Evolutionary conservation across 1,284 basidiomycete species (phyloP).

Genomic region (Irpex rosettiformis): DNA sequence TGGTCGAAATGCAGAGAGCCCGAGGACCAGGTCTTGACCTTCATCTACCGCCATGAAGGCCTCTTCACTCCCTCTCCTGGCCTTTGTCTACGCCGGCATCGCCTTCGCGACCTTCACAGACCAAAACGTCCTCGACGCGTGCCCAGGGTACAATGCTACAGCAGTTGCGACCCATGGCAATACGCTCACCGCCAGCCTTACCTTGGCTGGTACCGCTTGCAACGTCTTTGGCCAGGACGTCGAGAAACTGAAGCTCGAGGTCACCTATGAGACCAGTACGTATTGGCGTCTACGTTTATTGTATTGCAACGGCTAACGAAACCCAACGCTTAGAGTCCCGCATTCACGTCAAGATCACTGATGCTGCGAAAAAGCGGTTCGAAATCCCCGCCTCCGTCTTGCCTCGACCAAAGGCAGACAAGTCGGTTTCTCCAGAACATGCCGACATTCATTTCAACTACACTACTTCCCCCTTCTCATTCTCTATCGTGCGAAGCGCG

Average conservation of each 20-base stretch:
- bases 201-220: constrained; percentile 53
- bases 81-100: not conserved
- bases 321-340: constrained; percentile 41
- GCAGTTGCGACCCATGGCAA: constrained; percentile 34
- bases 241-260: constrained; percentile 44
- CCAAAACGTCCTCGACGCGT: constrained; percentile 40
- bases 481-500: constrained; percentile 57
- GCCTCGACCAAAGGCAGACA: constrained; percentile 46
- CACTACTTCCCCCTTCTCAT: constrained; percentile 64
- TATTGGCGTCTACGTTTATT: constrained; percentile 19
- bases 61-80: not conserved
- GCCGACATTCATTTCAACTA: constrained; percentile 64
- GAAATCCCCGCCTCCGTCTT: constrained; percentile 68
- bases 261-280: constrained; percentile 59
- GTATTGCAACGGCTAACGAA: not conserved
- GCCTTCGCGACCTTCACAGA: constrained; percentile 25
- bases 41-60: constrained; percentile 2
- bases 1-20: not conserved
- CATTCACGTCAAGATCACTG: constrained; percentile 74
- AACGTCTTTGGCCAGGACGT: constrained; percentile 65
- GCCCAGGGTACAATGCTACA: constrained; percentile 49
- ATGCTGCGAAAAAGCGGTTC: constrained; percentile 53
- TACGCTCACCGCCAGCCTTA: constrained; percentile 49
- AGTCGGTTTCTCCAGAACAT: constrained; percentile 25
- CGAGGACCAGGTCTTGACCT: not conserved